Conservation (phyloP, 495 filamentous ascomycete species). For the Tuber magnatum region DNA sequence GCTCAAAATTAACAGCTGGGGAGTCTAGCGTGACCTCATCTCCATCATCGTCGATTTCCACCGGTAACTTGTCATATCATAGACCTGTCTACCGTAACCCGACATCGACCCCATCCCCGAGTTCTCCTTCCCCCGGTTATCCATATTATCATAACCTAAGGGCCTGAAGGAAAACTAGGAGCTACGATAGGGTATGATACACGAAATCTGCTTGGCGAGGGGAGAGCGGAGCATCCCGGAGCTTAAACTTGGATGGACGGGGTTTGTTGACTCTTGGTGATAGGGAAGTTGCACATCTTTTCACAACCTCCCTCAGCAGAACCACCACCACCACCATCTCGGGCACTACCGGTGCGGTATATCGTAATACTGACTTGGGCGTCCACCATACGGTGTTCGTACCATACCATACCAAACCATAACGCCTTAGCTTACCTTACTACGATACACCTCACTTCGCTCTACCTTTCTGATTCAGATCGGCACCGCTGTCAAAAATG, state of each 20-base stretch:
- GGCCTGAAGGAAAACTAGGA: neutral
- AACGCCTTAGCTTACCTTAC: neutral
- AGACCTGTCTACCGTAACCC: neutral
- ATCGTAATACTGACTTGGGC: neutral
- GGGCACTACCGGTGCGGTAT: neutral
- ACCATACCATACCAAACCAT: neutral
- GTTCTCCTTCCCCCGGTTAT: neutral
- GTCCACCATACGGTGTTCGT: neutral
- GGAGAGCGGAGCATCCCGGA: neutral
- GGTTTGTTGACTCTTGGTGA: neutral
- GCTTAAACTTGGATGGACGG: neutral
- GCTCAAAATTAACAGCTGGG: neutral
- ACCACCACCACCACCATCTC: neutral
- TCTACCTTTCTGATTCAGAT: neutral
- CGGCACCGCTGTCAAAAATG: constrained; percentile 15
- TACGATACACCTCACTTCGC: neutral
- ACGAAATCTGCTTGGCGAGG: neutral
- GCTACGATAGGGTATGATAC: neutral
- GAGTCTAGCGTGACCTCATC: neutral
- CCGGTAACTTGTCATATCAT: neutral
- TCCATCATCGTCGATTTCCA: neutral
- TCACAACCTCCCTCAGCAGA: neutral
- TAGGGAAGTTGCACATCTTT: neutral
- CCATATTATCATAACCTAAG: neutral
- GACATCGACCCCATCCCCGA: neutral